Base-by-base conservation (phyloP, 169 alveolate species). In the Plasmodium falciparum region DNA sequence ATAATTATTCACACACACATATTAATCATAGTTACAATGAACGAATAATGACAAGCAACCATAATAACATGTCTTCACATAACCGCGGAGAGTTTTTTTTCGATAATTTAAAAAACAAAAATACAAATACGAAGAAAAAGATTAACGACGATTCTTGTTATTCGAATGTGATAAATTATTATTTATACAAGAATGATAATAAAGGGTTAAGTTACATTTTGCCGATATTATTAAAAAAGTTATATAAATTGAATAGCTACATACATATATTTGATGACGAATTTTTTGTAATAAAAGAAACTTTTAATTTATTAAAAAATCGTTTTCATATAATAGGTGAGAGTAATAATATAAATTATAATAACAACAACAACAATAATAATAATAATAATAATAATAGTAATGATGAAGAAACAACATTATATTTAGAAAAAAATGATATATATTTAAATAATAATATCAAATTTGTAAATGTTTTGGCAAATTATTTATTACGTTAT, bases 401-500 rank as follows among this genome's bases (percentile, higher is more conserved):
- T 74, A 33, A 72, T 88, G 88, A 70, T 45, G 61, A 67, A 11
- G 89, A 78, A 11, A 65, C 73, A 0, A 20, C 65, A 13, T 56
- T 78, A 65, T 70, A 63, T 61, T 22, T 88, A 17, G 90, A 65
- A 47, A 66, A 56, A 22, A 61, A 70, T 52, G 92, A 80, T 15
- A 69, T 75, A 45, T 73, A 50, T 50, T 54, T 74, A 43, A 74
- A 90, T 70, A 54, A 83, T 29, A 91, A 83, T 6, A 85, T 63
- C 11, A 65, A 92, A 49, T 85, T 74, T 39, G 72, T 66, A n/a
- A 88, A 56, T 24, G 73, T 88, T 11, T 65, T 92, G 29, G 93
- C 90, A 54, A 88, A 78, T 15, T 80, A 88, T 56, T 49, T 92
- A 17, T 52, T 92, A 43, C 50, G 85, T 29, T 76, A 80, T 62